Evolutionary conservation across 495 filamentous ascomycete species (phyloP), one percentile per base, ranked within the genome.

Genomic region (Hypoxylon subgilvum): DNA sequence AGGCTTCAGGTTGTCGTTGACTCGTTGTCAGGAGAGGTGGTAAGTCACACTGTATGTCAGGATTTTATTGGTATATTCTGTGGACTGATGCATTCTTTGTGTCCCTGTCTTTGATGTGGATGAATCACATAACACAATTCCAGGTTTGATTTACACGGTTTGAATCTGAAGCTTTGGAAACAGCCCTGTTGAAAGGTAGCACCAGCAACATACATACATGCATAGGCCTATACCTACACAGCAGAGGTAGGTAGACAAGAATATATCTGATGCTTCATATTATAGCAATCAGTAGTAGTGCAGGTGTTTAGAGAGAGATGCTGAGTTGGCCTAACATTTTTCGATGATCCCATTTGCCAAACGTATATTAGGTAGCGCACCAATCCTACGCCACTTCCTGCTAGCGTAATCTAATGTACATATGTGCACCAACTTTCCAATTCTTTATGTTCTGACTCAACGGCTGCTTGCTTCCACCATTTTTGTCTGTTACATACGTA

Each of bases 261-360:
- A 50, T 31, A 55, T 28, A 54, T 51, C 50, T 46, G 59, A 62
- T 47, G 59, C 51, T 52, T 57, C 52, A 56, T 44, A 32, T 14
- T 61, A 49, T 61, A 21, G 53, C 57, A 54, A 36, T 54, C 13
- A 63, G 57, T 57, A 46, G 52, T 57, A 48, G 17, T 47, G 57
- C 52, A 27, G 23, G 4, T 27, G 23, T 4, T 27, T 27, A n/a
- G n/a, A n/a, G n/a, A n/a, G n/a, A n/a, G n/a, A n/a, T 10, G 10
- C 10, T 10, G 10, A 30, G 27, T 30, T 30, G 27, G 27, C 27
- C 5, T 10, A 30, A 30, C 10, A 10, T 5, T 5, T 30, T 30
- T 41, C 25, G 9, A 27, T 59, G 31, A 41, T 28, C 27, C 44
- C 45, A 21, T 49, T 45, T 22, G 13, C 21, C 40, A n/a, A n/a